Base-by-base conservation (phyloP, 768 basidiomycete species). In the Lentinula detonsa region DNA sequence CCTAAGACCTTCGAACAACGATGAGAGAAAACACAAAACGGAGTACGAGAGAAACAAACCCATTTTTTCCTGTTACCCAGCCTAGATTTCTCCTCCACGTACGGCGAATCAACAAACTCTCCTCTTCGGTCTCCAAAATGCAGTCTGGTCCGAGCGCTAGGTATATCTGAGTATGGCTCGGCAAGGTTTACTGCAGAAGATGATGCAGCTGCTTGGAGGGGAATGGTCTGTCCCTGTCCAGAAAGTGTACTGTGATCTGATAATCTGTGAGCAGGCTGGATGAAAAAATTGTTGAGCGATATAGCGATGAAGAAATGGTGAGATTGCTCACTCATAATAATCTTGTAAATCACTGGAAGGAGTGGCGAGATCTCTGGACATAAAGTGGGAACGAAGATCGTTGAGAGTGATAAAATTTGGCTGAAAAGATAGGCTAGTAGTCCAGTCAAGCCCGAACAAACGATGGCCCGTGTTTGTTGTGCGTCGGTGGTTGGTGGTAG, bases 1-100 rank as follows among this genome's bases (percentile, higher is more conserved):
- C 81, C 82, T 61, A 82, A 72, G 55, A 86, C 74, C 86, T 88
- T 21, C 18, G 18, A 18, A 18, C 23, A 34, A n/a, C 34, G 16
- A 31, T 53, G 28, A n/a, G 8, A n/a, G 9, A 10, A 3, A 18
- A 1, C 7, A 23, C 1, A 31, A 56, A 8, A 43, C 28, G 28
- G 28, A 28, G 28, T 28, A 28, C 28, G 28, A 28, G 42, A 35
- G 28, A 28, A 23, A 49, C 58, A 31, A 1, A 51, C 59, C 59
- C 59, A 49, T 52, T 18, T 50, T 13, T 42, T 51, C n/a, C 59
- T 39, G 5, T 16, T 40, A 11, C 50, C 9, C 5, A 6, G 1
- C n/a, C 23, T 28, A n/a, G 13, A 23, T 37, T 60, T 60, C 40
- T 60, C 59, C 23, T 42, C 34, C 23, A 52, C 59, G 42, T 51